Evolutionary conservation across 2,329 filamentous ascomycete genomes (phyloP).

Genomic region (Rhytidhysteron rufulum): DNA sequence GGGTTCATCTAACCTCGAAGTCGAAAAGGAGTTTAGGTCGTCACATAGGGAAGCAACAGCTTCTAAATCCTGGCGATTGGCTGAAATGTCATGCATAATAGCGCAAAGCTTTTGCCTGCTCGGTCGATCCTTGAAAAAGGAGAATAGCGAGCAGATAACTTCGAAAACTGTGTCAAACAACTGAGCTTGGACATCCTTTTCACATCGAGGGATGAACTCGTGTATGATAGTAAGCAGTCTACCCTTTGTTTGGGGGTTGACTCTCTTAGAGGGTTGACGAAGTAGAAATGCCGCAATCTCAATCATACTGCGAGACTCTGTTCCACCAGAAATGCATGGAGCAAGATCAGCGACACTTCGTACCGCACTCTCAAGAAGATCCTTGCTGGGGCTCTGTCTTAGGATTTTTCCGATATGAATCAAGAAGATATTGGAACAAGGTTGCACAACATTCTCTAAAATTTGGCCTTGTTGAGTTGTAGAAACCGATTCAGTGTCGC

Average conservation of each 20-base stretch:
- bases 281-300: conserved; percentile 77
- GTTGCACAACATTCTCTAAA: conserved; percentile 58
- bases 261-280: conserved; percentile 76
- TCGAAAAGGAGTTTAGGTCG: conserved; percentile 76
- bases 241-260: conserved; percentile 79
- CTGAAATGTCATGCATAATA: conserved; percentile 68
- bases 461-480: conserved; percentile 54
- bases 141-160: conserved; percentile 76
- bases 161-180: conserved; percentile 66
- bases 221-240: conserved; percentile 76
- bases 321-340: conserved; percentile 43
- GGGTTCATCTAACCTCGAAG: conserved; percentile 72
- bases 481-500: conserved; percentile 7
- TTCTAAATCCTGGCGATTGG: conserved; percentile 56
- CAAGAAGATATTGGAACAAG: conserved; percentile 66
- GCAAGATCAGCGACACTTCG: conserved; percentile 68
- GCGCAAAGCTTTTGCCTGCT: conserved; percentile 72
- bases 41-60: conserved; percentile 68
- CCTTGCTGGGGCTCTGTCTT: conserved; percentile 58
- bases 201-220: conserved; percentile 68
- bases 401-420: conserved; percentile 48
- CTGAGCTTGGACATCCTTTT: conserved; percentile 52
- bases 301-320: conserved; percentile 71
- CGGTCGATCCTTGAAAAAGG: conserved; percentile 79
- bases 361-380: conserved; percentile 75